Evolutionary conservation across 2,329 filamentous ascomycete species (phyloP), one percentile per base, ranked within the genome.

Genomic region (Botryotinia convoluta): DNA sequence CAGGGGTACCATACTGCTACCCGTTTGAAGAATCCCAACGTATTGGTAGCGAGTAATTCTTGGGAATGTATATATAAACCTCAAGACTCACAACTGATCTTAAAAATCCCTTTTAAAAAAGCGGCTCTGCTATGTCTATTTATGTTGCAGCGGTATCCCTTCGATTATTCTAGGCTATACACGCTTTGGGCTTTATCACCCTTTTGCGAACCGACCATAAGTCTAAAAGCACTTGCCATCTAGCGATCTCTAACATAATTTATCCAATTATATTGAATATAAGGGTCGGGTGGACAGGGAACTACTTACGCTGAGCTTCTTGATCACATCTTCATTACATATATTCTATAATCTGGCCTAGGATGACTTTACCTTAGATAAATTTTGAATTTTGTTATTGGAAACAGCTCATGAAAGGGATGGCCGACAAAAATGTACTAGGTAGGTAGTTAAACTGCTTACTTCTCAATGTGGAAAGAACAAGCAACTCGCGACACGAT

Each of bases 41-140:
- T 26, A 22, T 39, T 64, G 68, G 68, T 61, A 70, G 68, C 68
- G 68, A 70, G 32, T n/a, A 8, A n/a, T 61, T 70, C 26, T 45
- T 22, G 20, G 44, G 18, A 42, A 70, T 45, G 39, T 10, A 70
- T 70, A 69, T 39, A 44, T 60, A 32, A 60, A 37, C 51, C 37
- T 60, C 51, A 42, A 62, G 60, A 62, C 14, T 42, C 59, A 62
- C 60, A 39, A 37, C 57, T 62, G 22, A 42, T 62, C 60, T n/a
- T 10, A 22, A n/a, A n/a, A 26, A 39, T n/a, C 14, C 57, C n/a
- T 44, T 60, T 29, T 0, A 3, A 7, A 64, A 63, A 64, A 64
- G 61, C n/a, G 39, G 61, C 35, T 18, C 44, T 37, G 22, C 16
- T 7, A 9, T 39, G 20, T 69, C 37, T 54, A 26, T 51, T n/a